Evolutionary conservation across 2,329 filamentous ascomycete genomes (phyloP).

Genomic region (Chrysoporthe puriensis): DNA sequence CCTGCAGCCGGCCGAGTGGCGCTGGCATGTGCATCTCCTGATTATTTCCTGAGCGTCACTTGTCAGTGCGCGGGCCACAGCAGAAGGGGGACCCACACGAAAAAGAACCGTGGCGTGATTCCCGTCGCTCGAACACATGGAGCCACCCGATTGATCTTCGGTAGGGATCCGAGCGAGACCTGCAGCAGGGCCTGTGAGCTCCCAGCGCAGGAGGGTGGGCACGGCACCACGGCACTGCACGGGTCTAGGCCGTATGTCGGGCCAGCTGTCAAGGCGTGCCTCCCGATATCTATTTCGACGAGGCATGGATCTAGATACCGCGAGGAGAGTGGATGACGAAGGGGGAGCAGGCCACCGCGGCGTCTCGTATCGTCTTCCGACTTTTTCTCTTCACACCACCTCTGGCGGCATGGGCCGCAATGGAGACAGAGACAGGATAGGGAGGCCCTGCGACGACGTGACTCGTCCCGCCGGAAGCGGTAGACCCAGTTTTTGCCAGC

Average conservation of each 20-base stretch:
- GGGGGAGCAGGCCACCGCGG: background rate
- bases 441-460: background rate
- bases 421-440: background rate
- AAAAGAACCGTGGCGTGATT: constrained; percentile 25
- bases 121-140: constrained; percentile 2
- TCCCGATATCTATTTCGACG: background rate
- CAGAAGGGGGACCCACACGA: constrained; percentile 2
- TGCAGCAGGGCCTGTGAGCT: background rate
- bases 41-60: constrained; percentile 2
- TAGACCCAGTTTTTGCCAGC: constrained; percentile 1
- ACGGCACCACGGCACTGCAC: background rate
- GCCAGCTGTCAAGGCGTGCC: background rate
- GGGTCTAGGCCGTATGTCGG: background rate
- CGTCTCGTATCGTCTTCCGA: constrained; percentile 17
- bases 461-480: constrained; percentile 5
- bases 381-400: constrained; percentile 25
- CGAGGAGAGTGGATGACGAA: constrained; percentile 14
- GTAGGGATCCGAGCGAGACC: constrained; percentile 27
- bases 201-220: background rate
- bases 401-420: background rate
- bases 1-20: background rate
- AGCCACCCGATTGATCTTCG: constrained; percentile 18
- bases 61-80: background rate
- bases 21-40: constrained; percentile 7
- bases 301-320: background rate